Percentiles rank a stretch among this genome's conserved stretches.
Conservation (phyloP, 257 asterid species). For the Nicotiana knightiana region DNA sequence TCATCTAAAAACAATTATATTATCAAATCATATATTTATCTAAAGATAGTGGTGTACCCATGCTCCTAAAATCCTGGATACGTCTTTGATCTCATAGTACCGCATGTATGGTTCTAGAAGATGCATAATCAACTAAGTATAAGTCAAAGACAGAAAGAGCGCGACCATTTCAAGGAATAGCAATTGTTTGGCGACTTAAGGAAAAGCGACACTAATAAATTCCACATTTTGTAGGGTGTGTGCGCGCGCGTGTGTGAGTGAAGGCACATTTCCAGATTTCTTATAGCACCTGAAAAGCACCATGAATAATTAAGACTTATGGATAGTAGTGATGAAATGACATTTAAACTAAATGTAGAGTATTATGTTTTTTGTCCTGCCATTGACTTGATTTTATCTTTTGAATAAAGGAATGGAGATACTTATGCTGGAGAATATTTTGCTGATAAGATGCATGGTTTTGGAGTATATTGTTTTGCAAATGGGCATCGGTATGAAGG, state of each 20-base stretch:
- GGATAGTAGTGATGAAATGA: background rate
- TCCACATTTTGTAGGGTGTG: background rate
- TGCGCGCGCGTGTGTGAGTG: background rate
- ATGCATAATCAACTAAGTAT: background rate
- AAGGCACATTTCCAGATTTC: background rate
- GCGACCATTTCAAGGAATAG: background rate
- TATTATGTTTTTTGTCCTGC: background rate
- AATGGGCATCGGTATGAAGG: conserved; percentile 47
- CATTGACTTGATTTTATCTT: background rate
- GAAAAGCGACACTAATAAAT: background rate
- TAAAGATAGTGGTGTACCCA: too few species aligned
- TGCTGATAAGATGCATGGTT: conserved; percentile 49
- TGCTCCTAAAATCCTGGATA: too few species aligned
- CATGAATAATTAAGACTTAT: background rate
- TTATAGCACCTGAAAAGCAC: background rate
- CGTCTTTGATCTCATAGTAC: background rate
- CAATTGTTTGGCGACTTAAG: background rate
- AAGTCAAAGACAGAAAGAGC: background rate
- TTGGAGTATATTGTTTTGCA: conserved; percentile 38
- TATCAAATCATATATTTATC: too few species aligned
- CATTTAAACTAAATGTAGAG: background rate
- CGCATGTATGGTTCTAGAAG: conserved; percentile 5
- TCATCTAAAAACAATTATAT: too few species aligned
- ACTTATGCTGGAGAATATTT: conserved; percentile 41
- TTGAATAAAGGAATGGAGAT: conserved; percentile 32